Evolutionary conservation across 2,329 filamentous ascomycete genomes (phyloP), one percentile per base, ranked within the genome.

Genomic region (Bipolaris bicolor): DNA sequence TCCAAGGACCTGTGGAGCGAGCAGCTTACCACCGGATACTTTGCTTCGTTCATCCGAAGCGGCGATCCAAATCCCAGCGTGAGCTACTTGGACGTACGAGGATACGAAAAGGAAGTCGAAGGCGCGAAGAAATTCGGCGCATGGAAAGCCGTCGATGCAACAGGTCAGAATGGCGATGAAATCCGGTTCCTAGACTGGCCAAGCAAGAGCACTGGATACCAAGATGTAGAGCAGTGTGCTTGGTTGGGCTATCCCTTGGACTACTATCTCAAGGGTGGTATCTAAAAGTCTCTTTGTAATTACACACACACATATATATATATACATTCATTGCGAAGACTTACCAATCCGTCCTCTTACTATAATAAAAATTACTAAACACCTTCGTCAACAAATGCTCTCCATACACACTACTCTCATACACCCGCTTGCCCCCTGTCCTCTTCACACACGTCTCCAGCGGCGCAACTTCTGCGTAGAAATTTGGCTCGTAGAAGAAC

Each of bases 201-300:
- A 57, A 80, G 81, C 69, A 63, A 71, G 62, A 70, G 68, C 44
- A 73, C 69, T 0, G 62, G 68, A 0, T 86, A 84, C 58, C 73
- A 78, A 26, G 84, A 86, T 71, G 64, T 79, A 58, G 66, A 78
- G 65, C 82, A 86, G 74, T 86, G 84, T 60, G 75, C 54, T 11
- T 75, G 70, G 69, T 53, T 75, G 16, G 71, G 70, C 2, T 75
- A 75, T 55, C 65, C 66, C 7, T 29, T 75, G 36, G 67, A 72
- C 33, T 75, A 75, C 50, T 75, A 74, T 52, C 59, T 74, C 7
- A 67, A 74, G 26, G 70, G 70, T 3, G 70, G 72, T 0, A 59
- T 57, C 4, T 44, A 46, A 13, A 15, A 7, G 5, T 31, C 5
- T 15, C 15, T 24, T 3, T 3, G 9, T 16, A 9, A 16, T 16